phyloP scores from a whole-genome alignment of 306 rosid genomes.

The Vigna nakashimae region DNA sequence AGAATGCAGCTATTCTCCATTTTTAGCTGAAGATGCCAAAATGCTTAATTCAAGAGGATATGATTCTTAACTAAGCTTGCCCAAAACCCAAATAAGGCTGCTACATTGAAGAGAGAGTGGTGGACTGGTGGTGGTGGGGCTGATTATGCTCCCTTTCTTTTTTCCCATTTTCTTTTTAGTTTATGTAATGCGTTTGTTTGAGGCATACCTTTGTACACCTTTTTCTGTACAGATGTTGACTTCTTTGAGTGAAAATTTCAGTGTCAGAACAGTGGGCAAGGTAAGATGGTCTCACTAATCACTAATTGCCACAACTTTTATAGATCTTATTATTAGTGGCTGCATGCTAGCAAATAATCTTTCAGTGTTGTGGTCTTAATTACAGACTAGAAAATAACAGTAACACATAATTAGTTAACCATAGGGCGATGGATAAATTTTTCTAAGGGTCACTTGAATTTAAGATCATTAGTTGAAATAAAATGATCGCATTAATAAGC shows the following conservation, averaged over 20 bases:
- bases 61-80: constrained; percentile 52
- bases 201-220: constrained; percentile 35
- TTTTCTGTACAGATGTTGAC: constrained; percentile 60
- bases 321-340: constrained; percentile 32
- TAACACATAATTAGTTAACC: background rate
- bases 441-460: no score
- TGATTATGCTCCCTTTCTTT: constrained; percentile 42
- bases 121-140: constrained; percentile 64
- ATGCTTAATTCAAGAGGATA: constrained; percentile 42
- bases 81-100: constrained; percentile 57
- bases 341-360: background rate
- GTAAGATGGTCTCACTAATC: constrained; percentile 9
- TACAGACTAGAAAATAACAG: background rate
- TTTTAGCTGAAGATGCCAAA: constrained; percentile 43
- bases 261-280: constrained; percentile 37
- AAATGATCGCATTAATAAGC: no score
- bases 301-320: constrained; percentile 12
- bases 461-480: no score
- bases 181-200: constrained; percentile 39
- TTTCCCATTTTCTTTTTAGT: constrained; percentile 31
- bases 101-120: constrained; percentile 56
- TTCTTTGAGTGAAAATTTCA: constrained; percentile 38
- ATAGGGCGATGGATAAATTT: background rate
- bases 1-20: constrained; percentile 65
- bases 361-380: background rate